Evolutionary conservation across 2,329 filamentous ascomycete species (phyloP).

Genomic region (Phyllosticta citriasiana): DNA sequence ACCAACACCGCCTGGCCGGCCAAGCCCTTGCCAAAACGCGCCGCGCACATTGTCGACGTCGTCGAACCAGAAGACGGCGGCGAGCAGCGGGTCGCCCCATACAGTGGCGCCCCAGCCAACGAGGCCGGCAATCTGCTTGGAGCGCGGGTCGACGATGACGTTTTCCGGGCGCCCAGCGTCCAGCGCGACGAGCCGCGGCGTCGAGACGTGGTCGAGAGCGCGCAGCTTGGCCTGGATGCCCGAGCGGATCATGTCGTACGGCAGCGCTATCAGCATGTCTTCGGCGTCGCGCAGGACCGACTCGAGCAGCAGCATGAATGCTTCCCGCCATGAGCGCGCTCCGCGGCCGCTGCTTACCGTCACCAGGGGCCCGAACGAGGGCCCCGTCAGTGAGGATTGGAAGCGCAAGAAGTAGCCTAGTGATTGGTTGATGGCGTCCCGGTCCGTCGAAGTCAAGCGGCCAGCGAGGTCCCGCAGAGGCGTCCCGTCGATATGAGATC

Average conservation of each 20-base stretch:
- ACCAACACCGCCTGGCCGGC: constrained; percentile 20
- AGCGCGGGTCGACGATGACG: constrained; percentile 41
- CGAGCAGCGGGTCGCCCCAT: constrained; percentile 49
- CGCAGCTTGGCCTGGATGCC: constrained; percentile 29
- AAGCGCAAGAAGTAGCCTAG: constrained; percentile 31
- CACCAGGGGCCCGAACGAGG: constrained; percentile 41
- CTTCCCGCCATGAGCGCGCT: constrained; percentile 42
- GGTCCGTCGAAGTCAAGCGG: constrained; percentile 26
- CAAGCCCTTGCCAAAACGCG: constrained; percentile 35
- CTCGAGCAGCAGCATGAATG: constrained; percentile 44
- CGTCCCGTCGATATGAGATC: constrained; percentile 24
- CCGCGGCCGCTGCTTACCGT: constrained; percentile 38
- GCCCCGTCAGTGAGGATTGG: constrained; percentile 37
- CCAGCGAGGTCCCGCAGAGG: constrained; percentile 21
- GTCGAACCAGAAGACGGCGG: constrained; percentile 31
- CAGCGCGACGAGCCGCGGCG: constrained; percentile 42
- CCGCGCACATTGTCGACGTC: background rate
- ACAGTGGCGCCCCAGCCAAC: constrained; percentile 44
- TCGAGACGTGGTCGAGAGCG: constrained; percentile 40
- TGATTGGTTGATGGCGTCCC: constrained; percentile 29
- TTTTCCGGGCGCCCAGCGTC: constrained; percentile 40
- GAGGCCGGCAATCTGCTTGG: constrained; percentile 40
- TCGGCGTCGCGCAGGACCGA: constrained; percentile 46
- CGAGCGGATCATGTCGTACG: constrained; percentile 45
- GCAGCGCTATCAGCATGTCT: constrained; percentile 47